Evolutionary conservation across 768 basidiomycete genomes (phyloP).

Genomic region (Boletales sp.): DNA sequence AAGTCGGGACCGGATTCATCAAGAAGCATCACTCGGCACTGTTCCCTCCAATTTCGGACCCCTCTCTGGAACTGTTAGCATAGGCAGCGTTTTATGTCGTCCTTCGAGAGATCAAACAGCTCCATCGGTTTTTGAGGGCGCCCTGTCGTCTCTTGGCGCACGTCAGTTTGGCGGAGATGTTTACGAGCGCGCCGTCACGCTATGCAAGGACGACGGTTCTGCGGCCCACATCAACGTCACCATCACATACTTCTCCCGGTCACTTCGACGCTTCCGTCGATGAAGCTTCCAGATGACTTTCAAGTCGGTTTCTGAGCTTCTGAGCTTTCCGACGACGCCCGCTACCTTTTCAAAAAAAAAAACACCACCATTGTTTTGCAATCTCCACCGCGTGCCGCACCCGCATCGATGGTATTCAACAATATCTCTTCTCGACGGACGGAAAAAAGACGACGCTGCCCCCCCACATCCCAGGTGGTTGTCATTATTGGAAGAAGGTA

Average conservation of each 20-base stretch:
- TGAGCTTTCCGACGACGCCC: constrained; percentile 54
- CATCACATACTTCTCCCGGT: constrained; percentile 41
- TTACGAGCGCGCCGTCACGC: constrained; percentile 55
- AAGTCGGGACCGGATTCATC: constrained; percentile 93
- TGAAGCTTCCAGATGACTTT: constrained; percentile 35
- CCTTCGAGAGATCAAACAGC: constrained; percentile 56
- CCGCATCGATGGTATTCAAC: constrained; percentile 62
- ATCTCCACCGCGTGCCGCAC: constrained; percentile 45
- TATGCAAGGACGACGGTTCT: constrained; percentile 55
- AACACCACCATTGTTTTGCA: constrained; percentile 79
- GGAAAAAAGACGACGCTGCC: constrained; percentile 64
- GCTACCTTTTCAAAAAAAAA: constrained; percentile 43
- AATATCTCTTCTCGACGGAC: constrained; percentile 64
- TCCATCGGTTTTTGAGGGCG: constrained; percentile 37
- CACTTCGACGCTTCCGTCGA: constrained; percentile 54
- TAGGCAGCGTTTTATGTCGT: constrained; percentile 77
- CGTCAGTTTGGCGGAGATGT: constrained; percentile 77
- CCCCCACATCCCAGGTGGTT: constrained; percentile 73
- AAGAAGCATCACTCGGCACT: constrained; percentile 81
- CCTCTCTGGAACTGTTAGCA: constrained; percentile 63
- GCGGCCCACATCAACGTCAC: constrained; percentile 36
- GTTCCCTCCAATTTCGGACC: constrained; percentile 63
- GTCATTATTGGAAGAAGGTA: constrained; percentile 58
- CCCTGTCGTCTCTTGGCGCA: constrained; percentile 69
- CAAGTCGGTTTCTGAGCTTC: constrained; percentile 50